Conservation (phyloP, 495 filamentous ascomycete species). For the Xylaria bambusicola region DNA sequence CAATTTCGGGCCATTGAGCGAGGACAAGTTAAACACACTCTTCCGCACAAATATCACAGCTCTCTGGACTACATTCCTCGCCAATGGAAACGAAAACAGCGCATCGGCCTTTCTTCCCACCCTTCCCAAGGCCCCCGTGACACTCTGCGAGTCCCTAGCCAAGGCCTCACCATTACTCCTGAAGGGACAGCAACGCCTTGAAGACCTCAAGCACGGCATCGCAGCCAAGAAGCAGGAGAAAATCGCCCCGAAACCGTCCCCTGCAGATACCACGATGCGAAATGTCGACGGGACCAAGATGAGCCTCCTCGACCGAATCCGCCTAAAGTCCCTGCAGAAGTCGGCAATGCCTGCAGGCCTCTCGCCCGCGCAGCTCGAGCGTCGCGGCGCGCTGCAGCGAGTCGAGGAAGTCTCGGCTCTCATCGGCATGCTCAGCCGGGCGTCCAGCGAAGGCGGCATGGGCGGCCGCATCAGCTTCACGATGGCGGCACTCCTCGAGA, state of each 20-base stretch:
- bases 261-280: conserved; percentile 23
- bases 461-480: conserved; percentile 55
- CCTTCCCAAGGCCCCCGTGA: conserved; percentile 59
- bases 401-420: conserved; percentile 62
- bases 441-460: conserved; percentile 35
- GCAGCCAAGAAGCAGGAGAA: conserved; percentile 45
- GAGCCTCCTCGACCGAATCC: conserved; percentile 63
- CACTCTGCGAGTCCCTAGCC: conserved; percentile 44
- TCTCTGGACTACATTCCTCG: conserved; percentile 46
- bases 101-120: conserved; percentile 47
- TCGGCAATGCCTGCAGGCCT: conserved; percentile 42
- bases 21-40: conserved; percentile 54
- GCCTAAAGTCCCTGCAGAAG: conserved; percentile 56
- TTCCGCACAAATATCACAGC: conserved; percentile 54
- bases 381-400: conserved; percentile 60
- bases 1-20: conserved; percentile 50
- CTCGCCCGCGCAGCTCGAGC: conserved; percentile 51
- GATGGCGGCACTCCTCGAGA: conserved; percentile 58
- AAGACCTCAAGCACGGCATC: conserved; percentile 58
- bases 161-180: conserved; percentile 48
- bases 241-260: conserved; percentile 17
- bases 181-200: conserved; percentile 62
- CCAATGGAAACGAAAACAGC: conserved; percentile 16
- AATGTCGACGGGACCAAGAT: conserved; percentile 41
- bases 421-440: conserved; percentile 57